Conservation (phyloP, 192 early-diverging fungal genomes). For the Thoreauomyces humboldtii region DNA sequence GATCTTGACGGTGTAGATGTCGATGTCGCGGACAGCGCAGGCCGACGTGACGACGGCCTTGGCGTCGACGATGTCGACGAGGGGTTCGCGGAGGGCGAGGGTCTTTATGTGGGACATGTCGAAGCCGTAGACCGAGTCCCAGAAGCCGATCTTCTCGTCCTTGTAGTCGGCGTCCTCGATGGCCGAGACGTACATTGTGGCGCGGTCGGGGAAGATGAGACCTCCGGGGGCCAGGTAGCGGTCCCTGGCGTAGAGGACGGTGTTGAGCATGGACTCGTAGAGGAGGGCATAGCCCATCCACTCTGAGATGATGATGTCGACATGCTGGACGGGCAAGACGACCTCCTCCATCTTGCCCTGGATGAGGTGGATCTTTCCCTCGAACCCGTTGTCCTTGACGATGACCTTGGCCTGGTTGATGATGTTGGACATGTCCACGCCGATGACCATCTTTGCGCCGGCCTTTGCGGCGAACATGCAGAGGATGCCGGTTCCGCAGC, state of each 20-base stretch:
- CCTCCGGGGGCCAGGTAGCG: conserved; percentile 86
- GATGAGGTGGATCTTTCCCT: conserved; percentile 82
- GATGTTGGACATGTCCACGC: conserved; percentile 97
- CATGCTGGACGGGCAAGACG: conserved; percentile 84
- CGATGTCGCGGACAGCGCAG: conserved; percentile 75
- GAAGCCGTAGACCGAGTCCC: conserved; percentile 96
- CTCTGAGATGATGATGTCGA: conserved; percentile 99
- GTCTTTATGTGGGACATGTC: conserved; percentile 93
- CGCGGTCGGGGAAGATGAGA: conserved; percentile 85
- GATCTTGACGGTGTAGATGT: conserved; percentile 84
- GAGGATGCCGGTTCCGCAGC: conserved; percentile 97
- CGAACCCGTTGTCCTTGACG: conserved; percentile 90
- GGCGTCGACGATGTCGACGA: conserved; percentile 92
- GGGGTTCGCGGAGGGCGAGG: conserved; percentile 81
- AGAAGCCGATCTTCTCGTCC: conserved; percentile 86
- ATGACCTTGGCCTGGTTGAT: conserved; percentile 93
- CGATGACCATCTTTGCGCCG: conserved; percentile 91
- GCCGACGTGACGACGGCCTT: conserved; percentile 79
- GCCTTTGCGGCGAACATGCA: conserved; percentile 99
- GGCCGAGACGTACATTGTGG: conserved; percentile 82
- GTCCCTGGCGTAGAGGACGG: conserved; percentile 94
- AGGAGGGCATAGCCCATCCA: conserved; percentile 99
- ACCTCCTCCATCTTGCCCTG: conserved; percentile 99
- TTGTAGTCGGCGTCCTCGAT: conserved; percentile 96
- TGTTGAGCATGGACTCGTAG: conserved; percentile 99